Evolutionary conservation across 2,329 filamentous ascomycete species (phyloP).

Genomic region (Colletotrichum brevisporum): DNA sequence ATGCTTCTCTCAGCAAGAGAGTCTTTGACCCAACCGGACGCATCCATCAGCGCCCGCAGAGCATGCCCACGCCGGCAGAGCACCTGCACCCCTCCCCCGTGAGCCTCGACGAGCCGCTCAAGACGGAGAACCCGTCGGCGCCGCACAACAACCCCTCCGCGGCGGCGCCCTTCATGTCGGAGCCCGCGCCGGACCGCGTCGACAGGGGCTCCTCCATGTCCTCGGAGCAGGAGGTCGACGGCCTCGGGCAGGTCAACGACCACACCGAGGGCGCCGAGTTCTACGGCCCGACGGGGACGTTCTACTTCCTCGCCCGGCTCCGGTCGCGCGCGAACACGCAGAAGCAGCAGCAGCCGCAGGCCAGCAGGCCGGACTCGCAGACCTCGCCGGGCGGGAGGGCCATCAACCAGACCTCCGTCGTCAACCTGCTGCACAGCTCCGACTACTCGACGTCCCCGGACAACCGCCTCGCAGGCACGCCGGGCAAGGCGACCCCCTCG

Average conservation of each 20-base stretch:
- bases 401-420: constrained; percentile 38
- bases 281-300: constrained; percentile 39
- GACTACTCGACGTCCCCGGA: constrained; percentile 41
- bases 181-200: background rate
- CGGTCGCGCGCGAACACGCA: constrained; percentile 36
- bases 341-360: constrained; percentile 16
- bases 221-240: constrained; percentile 37
- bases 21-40: constrained; percentile 8
- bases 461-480: constrained; percentile 19
- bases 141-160: too few species aligned
- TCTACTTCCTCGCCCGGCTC: constrained; percentile 38
- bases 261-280: constrained; percentile 41
- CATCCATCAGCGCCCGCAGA: constrained; percentile 24
- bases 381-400: background rate
- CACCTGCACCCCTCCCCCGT: constrained; percentile 28
- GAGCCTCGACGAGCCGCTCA: constrained; percentile 34
- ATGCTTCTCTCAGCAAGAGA: background rate
- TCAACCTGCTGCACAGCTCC: constrained; percentile 42
- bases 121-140: constrained; percentile 6
- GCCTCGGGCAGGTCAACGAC: constrained; percentile 37
- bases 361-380: background rate
- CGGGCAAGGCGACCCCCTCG: constrained; percentile 26
- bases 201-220: constrained; percentile 21
- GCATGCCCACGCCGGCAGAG: constrained; percentile 3
- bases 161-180: constrained; percentile 3